A percentile compares a stretch with the other conserved stretches of the same genome.
phyloP scores from a whole-genome alignment of 164 flowering plant species.

The Chimonanthus praecox region DNA sequence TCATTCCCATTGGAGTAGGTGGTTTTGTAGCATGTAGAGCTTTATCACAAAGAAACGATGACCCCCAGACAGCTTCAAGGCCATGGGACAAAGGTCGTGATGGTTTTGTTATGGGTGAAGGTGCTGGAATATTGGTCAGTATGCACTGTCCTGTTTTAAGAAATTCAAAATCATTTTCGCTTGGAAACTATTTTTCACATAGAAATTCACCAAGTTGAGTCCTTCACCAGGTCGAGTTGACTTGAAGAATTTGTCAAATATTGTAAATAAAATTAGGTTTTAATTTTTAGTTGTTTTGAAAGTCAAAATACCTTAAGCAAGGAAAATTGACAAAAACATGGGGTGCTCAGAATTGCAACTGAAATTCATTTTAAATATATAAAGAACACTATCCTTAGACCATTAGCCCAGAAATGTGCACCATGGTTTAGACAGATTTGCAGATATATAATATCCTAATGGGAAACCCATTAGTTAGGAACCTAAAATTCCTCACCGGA shows the following conservation, averaged over 20 bases:
- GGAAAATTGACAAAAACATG: not conserved
- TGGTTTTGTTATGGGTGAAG: conserved; percentile 98
- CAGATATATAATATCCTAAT: not conserved
- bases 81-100: conserved; percentile 94
- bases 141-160: not conserved
- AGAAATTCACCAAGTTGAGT: too few relatives aligned
- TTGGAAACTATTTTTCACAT: too few relatives aligned
- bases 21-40: conserved; percentile 98
- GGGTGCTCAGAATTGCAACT: not conserved
- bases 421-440: too few relatives aligned
- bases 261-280: too few relatives aligned
- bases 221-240: too few relatives aligned
- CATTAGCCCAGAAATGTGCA: not conserved
- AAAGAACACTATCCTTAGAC: not conserved
- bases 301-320: too few relatives aligned
- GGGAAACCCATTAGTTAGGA: not conserved
- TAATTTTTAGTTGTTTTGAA: too few relatives aligned
- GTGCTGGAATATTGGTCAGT: conserved; percentile 87
- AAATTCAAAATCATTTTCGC: too few relatives aligned
- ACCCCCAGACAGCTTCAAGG: conserved; percentile 92
- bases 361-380: not conserved
- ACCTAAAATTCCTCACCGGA: not conserved
- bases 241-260: too few relatives aligned
- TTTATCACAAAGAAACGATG: conserved; percentile 94
- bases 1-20: conserved; percentile 82